These are phyloP conservation scores for Corinectria fuckeliana DNA, from an alignment of 2,329 filamentous ascomycete genomes.

Conservation along the genomic window DNA sequence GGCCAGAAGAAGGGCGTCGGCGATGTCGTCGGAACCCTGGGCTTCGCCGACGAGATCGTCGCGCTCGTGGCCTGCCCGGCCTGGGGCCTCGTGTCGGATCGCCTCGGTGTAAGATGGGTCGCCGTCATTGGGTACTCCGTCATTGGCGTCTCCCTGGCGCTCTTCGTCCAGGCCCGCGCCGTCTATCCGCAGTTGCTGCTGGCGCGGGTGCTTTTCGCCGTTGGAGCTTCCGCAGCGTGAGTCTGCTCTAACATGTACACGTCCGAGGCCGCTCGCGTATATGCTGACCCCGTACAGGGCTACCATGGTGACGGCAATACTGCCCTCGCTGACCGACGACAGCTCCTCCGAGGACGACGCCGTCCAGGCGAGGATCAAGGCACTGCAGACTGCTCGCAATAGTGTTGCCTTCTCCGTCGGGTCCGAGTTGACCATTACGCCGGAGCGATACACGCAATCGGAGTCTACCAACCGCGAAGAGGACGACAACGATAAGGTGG, in stretches of 20 bases:
- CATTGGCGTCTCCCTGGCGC: slow-evolving; percentile 76
- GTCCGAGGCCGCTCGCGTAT: background rate
- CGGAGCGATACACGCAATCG: slow-evolving; percentile 59
- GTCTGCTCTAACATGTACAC: slow-evolving; percentile 38
- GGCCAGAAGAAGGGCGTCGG: slow-evolving; percentile 76
- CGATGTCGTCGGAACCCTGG: slow-evolving; percentile 82
- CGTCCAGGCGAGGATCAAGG: slow-evolving; percentile 42
- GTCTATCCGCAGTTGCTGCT: slow-evolving; percentile 89
- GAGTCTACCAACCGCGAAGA: slow-evolving; percentile 40
- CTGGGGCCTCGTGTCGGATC: slow-evolving; percentile 81
- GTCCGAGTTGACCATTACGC: slow-evolving; percentile 79
- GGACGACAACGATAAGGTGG: slow-evolving; percentile 38
- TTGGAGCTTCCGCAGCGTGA: slow-evolving; percentile 88
- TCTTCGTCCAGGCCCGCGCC: slow-evolving; percentile 85
- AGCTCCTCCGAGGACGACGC: slow-evolving; percentile 39
- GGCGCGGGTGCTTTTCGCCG: slow-evolving; percentile 83
- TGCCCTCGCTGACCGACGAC: slow-evolving; percentile 73
- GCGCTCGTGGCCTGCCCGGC: slow-evolving; percentile 80
- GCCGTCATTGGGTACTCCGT: slow-evolving; percentile 81
- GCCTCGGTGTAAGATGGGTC: slow-evolving; percentile 75
- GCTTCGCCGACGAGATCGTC: slow-evolving; percentile 84
- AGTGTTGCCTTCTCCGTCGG: slow-evolving; percentile 72
- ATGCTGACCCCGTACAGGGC: slow-evolving; percentile 53
- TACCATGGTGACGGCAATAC: slow-evolving; percentile 96
- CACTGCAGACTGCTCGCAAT: slow-evolving; percentile 54